These are phyloP conservation scores for Drechslerella dactyloides DNA, from an alignment of 2,329 filamentous ascomycete genomes.

Conservation along the genomic window DNA sequence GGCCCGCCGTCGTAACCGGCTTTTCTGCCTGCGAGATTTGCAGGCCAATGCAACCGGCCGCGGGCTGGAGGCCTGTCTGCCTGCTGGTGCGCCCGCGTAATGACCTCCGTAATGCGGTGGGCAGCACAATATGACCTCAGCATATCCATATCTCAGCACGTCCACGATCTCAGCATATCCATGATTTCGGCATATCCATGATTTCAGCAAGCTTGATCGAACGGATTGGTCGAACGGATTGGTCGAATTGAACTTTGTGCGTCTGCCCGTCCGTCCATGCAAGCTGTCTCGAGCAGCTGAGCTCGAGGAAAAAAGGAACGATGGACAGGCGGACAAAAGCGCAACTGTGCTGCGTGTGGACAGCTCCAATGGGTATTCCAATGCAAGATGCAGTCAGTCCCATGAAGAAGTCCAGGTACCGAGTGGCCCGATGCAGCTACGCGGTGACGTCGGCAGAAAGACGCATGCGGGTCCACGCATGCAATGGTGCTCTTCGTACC, in stretches of 20 bases:
- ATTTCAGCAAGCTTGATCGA: no score
- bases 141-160: no score
- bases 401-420: not conserved
- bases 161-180: no score
- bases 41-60: not conserved
- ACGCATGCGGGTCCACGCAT: no score
- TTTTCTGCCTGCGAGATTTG: no score
- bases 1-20: not conserved
- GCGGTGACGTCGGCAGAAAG: not conserved
- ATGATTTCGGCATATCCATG: no score
- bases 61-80: not conserved
- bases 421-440: not conserved
- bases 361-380: not conserved
- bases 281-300: not conserved
- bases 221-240: no score
- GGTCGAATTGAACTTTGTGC: not conserved
- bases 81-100: not conserved
- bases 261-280: not conserved
- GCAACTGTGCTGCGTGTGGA: not conserved
- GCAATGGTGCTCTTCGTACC: no score
- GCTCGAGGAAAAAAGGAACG: not conserved
- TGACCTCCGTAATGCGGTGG: not conserved
- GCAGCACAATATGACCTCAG: no score
- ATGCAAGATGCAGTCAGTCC: not conserved
- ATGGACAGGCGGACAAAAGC: not conserved